Evolutionary conservation across 2,329 filamentous ascomycete genomes (phyloP).

Genomic region (Cladophialophora carrionii): DNA sequence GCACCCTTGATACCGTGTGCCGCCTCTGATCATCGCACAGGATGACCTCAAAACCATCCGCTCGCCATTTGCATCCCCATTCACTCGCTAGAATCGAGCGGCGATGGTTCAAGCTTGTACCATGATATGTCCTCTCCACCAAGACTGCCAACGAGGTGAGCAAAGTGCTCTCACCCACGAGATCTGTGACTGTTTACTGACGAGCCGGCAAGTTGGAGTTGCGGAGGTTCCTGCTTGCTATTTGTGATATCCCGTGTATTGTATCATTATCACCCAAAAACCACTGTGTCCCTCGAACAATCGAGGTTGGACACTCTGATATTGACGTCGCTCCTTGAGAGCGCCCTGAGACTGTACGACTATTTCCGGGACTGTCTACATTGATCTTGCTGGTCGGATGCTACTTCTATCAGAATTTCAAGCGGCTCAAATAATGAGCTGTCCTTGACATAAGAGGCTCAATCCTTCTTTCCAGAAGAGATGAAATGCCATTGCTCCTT

Average conservation of each 20-base stretch:
- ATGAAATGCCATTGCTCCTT: constrained; percentile 9
- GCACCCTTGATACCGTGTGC: background rate
- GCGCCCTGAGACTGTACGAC: constrained; percentile 5
- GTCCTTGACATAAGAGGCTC: constrained; percentile 2
- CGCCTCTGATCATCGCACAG: constrained; percentile 22
- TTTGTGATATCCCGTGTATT: constrained; percentile 11
- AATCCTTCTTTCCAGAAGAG: constrained; percentile 12
- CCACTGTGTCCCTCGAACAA: background rate
- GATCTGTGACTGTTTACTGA: constrained; percentile 10
- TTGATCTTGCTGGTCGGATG: background rate
- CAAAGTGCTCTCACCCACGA: background rate
- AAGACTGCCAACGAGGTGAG: constrained; percentile 23
- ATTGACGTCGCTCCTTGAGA: background rate
- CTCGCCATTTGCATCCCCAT: constrained; percentile 37
- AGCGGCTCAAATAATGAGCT: constrained; percentile 8
- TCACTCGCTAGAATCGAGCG: constrained; percentile 29
- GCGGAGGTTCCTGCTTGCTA: background rate
- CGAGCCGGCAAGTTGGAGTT: constrained; percentile 9
- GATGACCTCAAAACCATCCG: constrained; percentile 40
- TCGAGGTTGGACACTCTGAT: background rate
- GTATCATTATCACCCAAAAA: constrained; percentile 14
- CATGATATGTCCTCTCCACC: constrained; percentile 16
- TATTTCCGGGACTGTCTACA: constrained; percentile 12
- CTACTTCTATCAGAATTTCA: constrained; percentile 1
- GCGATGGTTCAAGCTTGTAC: constrained; percentile 8